phyloP scores from a whole-genome alignment of 176 grass and related monocot species.

The Eragrostis nindensis region DNA sequence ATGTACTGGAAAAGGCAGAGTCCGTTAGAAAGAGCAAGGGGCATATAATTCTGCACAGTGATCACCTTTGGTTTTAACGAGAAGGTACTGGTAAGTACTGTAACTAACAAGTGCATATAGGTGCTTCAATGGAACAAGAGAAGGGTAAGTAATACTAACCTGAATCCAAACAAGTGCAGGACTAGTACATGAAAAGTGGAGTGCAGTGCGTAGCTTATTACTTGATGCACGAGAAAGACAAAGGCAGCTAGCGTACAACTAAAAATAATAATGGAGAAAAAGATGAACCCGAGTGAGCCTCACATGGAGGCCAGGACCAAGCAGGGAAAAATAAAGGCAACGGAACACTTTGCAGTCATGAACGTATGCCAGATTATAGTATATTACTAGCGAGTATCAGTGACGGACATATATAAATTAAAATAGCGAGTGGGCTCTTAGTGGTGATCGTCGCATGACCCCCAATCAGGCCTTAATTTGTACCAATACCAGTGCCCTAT shows the following conservation, averaged over 20 bases:
- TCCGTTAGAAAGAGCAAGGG: too few species aligned
- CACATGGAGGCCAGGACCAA: conserved; percentile 35
- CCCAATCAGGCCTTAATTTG: background rate
- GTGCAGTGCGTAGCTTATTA: background rate
- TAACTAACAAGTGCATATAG: too few species aligned
- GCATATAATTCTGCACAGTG: too few species aligned
- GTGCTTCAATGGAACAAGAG: background rate
- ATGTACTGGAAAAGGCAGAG: too few species aligned
- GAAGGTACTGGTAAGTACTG: too few species aligned
- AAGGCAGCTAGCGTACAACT: background rate
- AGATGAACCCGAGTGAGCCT: conserved; percentile 8
- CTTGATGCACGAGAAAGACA: conserved; percentile 41
- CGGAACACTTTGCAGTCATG: background rate
- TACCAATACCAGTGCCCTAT: background rate
- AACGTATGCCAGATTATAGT: background rate
- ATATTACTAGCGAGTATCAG: background rate
- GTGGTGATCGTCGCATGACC: conserved; percentile 27
- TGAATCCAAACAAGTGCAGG: background rate
- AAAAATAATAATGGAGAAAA: background rate
- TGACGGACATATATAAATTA: background rate
- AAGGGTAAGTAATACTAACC: background rate
- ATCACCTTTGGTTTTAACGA: too few species aligned
- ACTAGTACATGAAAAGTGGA: conserved; percentile 4
- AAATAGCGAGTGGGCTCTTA: conserved; percentile 31
- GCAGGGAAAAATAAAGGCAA: background rate